Conservation (phyloP, 2,329 filamentous ascomycete species). For the Colletotrichum phormii region DNA sequence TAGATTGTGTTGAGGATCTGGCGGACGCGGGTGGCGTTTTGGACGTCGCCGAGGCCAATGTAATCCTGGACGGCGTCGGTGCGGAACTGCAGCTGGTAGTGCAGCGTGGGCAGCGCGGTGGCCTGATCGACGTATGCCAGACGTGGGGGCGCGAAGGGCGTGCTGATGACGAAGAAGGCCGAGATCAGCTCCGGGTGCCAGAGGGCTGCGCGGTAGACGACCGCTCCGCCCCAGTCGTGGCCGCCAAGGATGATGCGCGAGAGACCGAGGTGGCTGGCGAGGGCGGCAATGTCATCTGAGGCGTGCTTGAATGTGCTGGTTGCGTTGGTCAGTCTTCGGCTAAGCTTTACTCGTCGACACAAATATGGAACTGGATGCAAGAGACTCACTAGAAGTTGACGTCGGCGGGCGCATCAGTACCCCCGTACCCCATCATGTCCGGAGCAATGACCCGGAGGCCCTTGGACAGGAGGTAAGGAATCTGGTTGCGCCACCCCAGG, state of each 20-base stretch:
- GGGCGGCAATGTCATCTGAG: conserved; percentile 76
- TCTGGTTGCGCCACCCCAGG: conserved; percentile 84
- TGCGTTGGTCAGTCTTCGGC: conserved; percentile 47
- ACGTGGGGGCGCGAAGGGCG: conserved; percentile 71
- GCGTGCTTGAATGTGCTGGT: conserved; percentile 76
- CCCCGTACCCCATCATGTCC: conserved; percentile 83
- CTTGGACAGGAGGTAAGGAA: conserved; percentile 74
- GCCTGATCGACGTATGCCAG: conserved; percentile 64
- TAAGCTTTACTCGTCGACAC: too few species aligned
- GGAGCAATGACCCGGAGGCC: conserved; percentile 79
- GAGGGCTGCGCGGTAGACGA: conserved; percentile 77
- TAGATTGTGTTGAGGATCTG: conserved; percentile 76
- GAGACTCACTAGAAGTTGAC: conserved; percentile 21
- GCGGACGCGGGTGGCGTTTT: conserved; percentile 67
- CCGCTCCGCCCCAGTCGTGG: conserved; percentile 84
- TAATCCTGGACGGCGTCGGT: conserved; percentile 62
- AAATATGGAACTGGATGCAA: too few species aligned
- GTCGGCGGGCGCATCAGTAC: conserved; percentile 71
- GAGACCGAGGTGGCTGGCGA: conserved; percentile 65
- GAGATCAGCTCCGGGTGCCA: conserved; percentile 76
- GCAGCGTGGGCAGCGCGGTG: conserved; percentile 74
- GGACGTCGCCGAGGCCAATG: conserved; percentile 52
- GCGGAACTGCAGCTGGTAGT: conserved; percentile 80
- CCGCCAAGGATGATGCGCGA: conserved; percentile 77
- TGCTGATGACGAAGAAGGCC: conserved; percentile 79